Evolutionary conservation across 345 rosid genomes (phyloP).

Genomic region (Ceriops tagal): DNA sequence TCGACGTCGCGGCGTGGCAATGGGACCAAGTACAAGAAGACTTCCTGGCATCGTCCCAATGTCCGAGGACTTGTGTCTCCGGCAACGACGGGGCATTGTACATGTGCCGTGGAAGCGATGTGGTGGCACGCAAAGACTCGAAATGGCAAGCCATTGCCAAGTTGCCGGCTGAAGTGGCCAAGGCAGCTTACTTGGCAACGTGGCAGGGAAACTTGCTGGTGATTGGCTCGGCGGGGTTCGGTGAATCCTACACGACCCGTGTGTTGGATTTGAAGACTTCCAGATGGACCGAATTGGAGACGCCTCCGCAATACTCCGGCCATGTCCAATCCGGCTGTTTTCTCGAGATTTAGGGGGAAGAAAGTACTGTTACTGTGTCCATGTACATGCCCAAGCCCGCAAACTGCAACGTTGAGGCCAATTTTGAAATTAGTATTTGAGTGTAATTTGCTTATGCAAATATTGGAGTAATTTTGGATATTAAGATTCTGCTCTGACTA

Average conservation of each 20-base stretch:
- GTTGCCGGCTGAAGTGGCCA: slow-evolving; percentile 51
- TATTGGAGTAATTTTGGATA: too few species aligned
- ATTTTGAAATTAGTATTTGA: too few species aligned
- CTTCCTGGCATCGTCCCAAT: slow-evolving; percentile 24
- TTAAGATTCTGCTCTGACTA: too few species aligned
- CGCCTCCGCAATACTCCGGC: slow-evolving; percentile 36
- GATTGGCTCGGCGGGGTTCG: slow-evolving; percentile 45
- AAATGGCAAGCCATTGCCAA: slow-evolving; percentile 47
- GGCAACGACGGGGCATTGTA: slow-evolving; percentile 29
- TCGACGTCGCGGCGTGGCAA: slow-evolving; percentile 36
- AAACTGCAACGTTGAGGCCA: too few species aligned
- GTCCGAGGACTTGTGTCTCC: slow-evolving; percentile 35
- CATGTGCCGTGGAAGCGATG: slow-evolving; percentile 41
- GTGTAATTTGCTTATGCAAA: too few species aligned
- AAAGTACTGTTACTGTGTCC: too few species aligned
- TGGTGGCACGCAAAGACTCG: slow-evolving; percentile 16
- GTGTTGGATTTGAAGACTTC: slow-evolving; percentile 30
- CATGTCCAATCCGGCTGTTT: slow-evolving; percentile 62
- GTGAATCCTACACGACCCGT: slow-evolving; percentile 33
- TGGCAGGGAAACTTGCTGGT: slow-evolving; percentile 49
- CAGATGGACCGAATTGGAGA: slow-evolving; percentile 48
- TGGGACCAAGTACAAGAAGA: slow-evolving; percentile 43
- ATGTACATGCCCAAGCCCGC: too few species aligned
- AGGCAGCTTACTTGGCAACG: slow-evolving; percentile 29
- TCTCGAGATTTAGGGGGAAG: slow-evolving; percentile 38